These are phyloP conservation scores for Dactylellina haptotyla DNA, from an alignment of 2,329 filamentous ascomycete species.

Conservation along the genomic window DNA sequence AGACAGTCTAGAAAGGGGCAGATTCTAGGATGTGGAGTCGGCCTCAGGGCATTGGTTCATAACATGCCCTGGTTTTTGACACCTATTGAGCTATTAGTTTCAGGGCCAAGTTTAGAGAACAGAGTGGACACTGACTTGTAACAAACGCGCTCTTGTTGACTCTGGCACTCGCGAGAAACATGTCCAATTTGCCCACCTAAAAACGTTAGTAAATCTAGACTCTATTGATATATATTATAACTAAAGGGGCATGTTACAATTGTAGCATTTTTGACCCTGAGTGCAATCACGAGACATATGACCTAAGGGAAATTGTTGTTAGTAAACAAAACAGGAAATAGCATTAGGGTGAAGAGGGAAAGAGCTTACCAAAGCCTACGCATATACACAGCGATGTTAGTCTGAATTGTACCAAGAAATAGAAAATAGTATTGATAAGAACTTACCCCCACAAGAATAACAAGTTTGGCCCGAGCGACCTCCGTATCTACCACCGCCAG, in stretches of 20 bases:
- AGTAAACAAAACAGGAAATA: not conserved
- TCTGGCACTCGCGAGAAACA: slow-evolving; percentile 93
- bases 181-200: slow-evolving; percentile 83
- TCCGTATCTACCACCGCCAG: slow-evolving; percentile 65
- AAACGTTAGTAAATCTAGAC: slow-evolving; percentile 57
- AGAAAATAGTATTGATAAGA: not conserved
- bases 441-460: slow-evolving; percentile 94
- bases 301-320: slow-evolving; percentile 53
- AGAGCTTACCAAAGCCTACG: slow-evolving; percentile 36
- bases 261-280: slow-evolving; percentile 99
- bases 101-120: not conserved
- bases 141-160: slow-evolving; percentile 97
- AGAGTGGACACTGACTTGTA: slow-evolving; percentile 75
- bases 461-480: slow-evolving; percentile 78
- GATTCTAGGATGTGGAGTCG: slow-evolving; percentile 66
- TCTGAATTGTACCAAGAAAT: not conserved
- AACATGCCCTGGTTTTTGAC: slow-evolving; percentile 85
- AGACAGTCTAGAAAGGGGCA: not conserved
- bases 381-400: not conserved
- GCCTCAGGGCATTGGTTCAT: slow-evolving; percentile 82
- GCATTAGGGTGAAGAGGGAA: too few relatives aligned
- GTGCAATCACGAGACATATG: slow-evolving; percentile 99
- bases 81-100: slow-evolving; percentile 49
- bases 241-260: slow-evolving; percentile 69
- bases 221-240: not conserved